Percentiles rank a stretch among this genome's conserved stretches.
phyloP scores from a whole-genome alignment of 768 basidiomycete species.

The Leucocoprinus sp. region DNA sequence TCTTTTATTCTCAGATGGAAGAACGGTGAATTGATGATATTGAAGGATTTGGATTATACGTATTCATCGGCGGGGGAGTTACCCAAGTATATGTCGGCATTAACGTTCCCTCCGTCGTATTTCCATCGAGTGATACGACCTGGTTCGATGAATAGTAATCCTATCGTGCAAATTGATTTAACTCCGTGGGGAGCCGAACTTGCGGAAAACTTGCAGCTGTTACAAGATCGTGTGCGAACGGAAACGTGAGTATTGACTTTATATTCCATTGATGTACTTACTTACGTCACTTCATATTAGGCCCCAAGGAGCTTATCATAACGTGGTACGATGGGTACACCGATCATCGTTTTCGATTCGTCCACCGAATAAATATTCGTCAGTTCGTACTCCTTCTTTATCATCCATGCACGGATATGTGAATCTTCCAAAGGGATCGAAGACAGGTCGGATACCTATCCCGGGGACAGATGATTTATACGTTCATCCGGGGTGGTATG shows the following conservation, averaged over 20 bases:
- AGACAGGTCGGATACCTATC: conserved; percentile 36
- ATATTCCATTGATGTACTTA: not conserved
- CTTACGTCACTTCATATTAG: conserved; percentile 25
- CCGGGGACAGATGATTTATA: conserved; percentile 46
- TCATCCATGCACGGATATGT: not conserved
- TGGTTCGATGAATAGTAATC: conserved; percentile 43
- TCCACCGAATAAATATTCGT: conserved; percentile 25
- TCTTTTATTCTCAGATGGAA: not conserved
- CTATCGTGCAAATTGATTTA: conserved; percentile 66
- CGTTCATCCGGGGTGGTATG: conserved; percentile 78
- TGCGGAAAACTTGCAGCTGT: conserved; percentile 59
- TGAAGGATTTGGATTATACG: conserved; percentile 77
- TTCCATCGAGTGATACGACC: conserved; percentile 81
- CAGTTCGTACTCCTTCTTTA: not conserved
- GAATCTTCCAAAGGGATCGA: not conserved
- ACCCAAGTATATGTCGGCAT: conserved; percentile 69
- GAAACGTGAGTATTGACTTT: conserved; percentile 56
- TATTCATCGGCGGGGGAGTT: conserved; percentile 71
- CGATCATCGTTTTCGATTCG: conserved; percentile 70
- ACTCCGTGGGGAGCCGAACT: conserved; percentile 76
- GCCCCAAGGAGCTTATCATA: conserved; percentile 72
- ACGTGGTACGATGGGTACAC: conserved; percentile 80
- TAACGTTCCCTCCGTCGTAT: conserved; percentile 82
- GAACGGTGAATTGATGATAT: conserved; percentile 8
- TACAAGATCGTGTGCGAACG: conserved; percentile 70